A percentile compares a stretch with the other conserved stretches of the same genome.
These are phyloP conservation scores for Fagus sylvatica DNA, from an alignment of 306 rosid species.

Conservation along the genomic window DNA sequence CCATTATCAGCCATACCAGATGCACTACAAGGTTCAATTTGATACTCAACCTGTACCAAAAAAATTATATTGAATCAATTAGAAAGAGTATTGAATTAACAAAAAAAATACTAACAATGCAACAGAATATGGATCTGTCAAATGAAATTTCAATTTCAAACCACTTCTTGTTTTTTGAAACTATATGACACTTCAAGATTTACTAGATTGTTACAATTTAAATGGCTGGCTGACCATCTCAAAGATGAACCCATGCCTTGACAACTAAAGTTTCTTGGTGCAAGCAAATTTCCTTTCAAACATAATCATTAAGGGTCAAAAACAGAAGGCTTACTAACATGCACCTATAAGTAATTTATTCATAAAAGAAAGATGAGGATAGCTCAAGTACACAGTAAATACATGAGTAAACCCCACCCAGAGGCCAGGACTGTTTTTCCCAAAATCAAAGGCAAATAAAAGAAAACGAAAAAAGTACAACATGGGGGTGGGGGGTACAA, in stretches of 20 bases:
- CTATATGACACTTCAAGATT: not conserved
- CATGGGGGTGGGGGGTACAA: not conserved
- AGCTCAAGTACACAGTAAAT: not conserved
- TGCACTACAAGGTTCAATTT: slow-evolving; percentile 47
- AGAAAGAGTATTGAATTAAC: not conserved
- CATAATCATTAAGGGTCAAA: not conserved
- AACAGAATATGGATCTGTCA: not conserved
- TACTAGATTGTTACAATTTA: not conserved
- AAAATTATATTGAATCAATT: not conserved
- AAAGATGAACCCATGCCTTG: no score
- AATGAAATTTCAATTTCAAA: not conserved
- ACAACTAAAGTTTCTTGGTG: not conserved
- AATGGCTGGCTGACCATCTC: not conserved
- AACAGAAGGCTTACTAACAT: not conserved
- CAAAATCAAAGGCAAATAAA: no score
- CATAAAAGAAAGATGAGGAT: not conserved
- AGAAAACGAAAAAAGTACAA: not conserved
- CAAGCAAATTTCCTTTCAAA: not conserved
- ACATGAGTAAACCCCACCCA: not conserved
- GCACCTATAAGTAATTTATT: not conserved
- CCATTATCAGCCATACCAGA: slow-evolving; percentile 6
- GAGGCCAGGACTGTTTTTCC: not conserved
- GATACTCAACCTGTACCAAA: slow-evolving; percentile 57
- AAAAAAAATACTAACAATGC: not conserved
- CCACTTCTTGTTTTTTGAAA: not conserved